phyloP scores from a whole-genome alignment of 2,329 filamentous ascomycete species.

The Dactylonectria estremocensis region DNA sequence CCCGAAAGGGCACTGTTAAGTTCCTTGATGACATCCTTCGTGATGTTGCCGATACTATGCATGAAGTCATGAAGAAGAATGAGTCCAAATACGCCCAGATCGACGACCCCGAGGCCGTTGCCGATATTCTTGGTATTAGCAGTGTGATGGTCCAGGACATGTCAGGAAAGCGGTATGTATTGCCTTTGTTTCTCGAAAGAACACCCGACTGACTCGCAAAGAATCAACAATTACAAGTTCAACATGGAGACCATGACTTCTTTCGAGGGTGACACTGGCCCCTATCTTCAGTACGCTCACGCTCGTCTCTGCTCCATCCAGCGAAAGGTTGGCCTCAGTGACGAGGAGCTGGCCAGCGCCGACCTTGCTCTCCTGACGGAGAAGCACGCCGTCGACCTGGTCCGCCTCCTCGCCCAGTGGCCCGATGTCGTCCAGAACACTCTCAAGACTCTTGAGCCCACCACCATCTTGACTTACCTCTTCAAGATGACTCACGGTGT shows the following conservation, averaged over 20 bases:
- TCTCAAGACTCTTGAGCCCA: conserved; percentile 85
- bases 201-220: conserved; percentile 38
- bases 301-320: conserved; percentile 78
- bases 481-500: conserved; percentile 90
- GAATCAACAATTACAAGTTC: conserved; percentile 79
- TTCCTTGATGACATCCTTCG: conserved; percentile 67
- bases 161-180: conserved; percentile 86
- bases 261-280: conserved; percentile 88
- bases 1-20: conserved; percentile 81
- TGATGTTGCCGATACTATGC: conserved; percentile 94
- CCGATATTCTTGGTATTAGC: conserved; percentile 92
- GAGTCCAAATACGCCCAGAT: conserved; percentile 92
- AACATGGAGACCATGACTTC: conserved; percentile 87
- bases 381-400: conserved; percentile 79
- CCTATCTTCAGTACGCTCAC: conserved; percentile 88
- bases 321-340: conserved; percentile 67
- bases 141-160: conserved; percentile 99
- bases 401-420: conserved; percentile 85
- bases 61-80: conserved; percentile 96
- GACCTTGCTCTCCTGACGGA: conserved; percentile 80
- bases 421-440: conserved; percentile 89
- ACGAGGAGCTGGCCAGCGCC: conserved; percentile 73
- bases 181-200: neutral
- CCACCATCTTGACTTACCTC: conserved; percentile 70
- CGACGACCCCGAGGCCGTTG: conserved; percentile 83